A percentile compares a stretch with the other conserved stretches of the same genome.
Conservation (phyloP, 2,329 filamentous ascomycete genomes). For the Coniella lustricola region DNA sequence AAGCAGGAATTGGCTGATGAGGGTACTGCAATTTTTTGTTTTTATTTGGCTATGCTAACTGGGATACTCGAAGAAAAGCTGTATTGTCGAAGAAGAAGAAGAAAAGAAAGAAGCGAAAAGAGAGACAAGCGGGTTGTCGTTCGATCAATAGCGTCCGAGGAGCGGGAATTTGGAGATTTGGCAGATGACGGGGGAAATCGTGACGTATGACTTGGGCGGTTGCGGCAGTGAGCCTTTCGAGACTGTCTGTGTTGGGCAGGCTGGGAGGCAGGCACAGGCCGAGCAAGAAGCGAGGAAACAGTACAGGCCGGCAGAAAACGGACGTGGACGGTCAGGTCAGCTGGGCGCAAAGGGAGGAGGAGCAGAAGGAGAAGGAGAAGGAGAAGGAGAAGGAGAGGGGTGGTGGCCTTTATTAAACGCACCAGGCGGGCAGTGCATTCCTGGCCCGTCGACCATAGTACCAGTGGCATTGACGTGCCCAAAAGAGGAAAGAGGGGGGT, state of each 20-base stretch:
- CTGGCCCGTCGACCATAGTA: too few relatives aligned
- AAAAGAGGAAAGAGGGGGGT: conserved; percentile 5
- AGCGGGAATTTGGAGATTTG: neutral
- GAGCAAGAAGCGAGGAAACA: too few relatives aligned
- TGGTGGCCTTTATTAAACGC: too few relatives aligned
- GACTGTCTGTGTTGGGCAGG: too few relatives aligned
- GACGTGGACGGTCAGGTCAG: too few relatives aligned
- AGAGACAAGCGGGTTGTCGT: neutral
- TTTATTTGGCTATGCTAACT: conserved; percentile 47
- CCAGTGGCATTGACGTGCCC: neutral
- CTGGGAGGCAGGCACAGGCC: too few relatives aligned
- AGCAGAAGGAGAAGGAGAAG: neutral
- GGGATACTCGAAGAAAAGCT: conserved; percentile 33
- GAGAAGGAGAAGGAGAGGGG: neutral
- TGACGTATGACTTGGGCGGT: neutral
- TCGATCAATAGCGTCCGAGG: too few relatives aligned
- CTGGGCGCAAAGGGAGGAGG: too few relatives aligned
- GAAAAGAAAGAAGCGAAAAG: conserved; percentile 12
- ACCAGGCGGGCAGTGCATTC: too few relatives aligned
- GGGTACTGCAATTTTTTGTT: conserved; percentile 28
- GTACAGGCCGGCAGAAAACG: too few relatives aligned
- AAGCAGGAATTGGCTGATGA: conserved; percentile 4
- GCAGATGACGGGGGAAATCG: neutral
- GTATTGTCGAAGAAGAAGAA: neutral
- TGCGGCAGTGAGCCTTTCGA: neutral